These are phyloP conservation scores for Neurospora sp. DNA, from an alignment of 495 filamentous ascomycete species.

Conservation along the genomic window DNA sequence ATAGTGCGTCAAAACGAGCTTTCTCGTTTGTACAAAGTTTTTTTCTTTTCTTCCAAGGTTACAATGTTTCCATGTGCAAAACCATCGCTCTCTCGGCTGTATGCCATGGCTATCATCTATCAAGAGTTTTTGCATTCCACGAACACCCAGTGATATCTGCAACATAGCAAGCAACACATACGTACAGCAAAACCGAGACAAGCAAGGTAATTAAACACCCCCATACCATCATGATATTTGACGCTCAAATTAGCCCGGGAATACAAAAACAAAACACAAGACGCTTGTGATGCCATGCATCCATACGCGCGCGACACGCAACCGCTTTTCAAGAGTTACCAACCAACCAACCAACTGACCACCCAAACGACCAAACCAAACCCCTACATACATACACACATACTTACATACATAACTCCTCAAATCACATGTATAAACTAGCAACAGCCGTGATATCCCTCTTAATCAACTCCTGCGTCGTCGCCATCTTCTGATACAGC, in stretches of 20 bases:
- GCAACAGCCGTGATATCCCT: conserved; percentile 88
- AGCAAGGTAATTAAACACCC: background rate
- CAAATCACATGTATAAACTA: conserved; percentile 62
- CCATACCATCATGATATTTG: background rate
- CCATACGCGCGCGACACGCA: background rate
- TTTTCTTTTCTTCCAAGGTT: no score
- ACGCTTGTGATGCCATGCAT: background rate
- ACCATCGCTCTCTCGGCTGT: background rate
- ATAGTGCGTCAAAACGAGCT: no score
- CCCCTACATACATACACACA: background rate
- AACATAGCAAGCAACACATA: background rate
- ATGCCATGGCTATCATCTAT: background rate
- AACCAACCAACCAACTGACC: background rate
- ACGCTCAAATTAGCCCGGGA: background rate
- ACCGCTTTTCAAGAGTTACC: background rate
- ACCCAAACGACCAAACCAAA: background rate
- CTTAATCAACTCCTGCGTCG: conserved; percentile 93
- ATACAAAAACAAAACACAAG: background rate
- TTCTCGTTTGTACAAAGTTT: no score
- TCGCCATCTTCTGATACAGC: conserved; percentile 91
- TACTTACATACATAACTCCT: background rate
- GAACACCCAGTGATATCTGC: background rate
- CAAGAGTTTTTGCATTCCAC: background rate
- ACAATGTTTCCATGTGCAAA: background rate
- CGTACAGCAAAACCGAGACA: background rate